A percentile compares a stretch with the other conserved stretches of the same genome.
These are phyloP conservation scores for Kalanchoe fedtschenkoi DNA, from an alignment of 164 flowering plant genomes.

Conservation along the genomic window DNA sequence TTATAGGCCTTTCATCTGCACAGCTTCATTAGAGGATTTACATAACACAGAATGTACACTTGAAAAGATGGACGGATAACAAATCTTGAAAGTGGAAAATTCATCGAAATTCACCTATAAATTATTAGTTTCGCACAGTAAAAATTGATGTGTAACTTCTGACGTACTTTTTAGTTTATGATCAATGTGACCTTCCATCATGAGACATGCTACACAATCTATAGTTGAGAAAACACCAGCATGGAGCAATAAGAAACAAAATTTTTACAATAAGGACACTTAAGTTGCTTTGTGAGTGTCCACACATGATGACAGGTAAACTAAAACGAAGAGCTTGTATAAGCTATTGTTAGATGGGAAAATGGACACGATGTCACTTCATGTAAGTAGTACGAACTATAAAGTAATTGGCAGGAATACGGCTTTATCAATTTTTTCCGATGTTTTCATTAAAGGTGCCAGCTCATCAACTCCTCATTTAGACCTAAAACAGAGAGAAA, in stretches of 20 bases:
- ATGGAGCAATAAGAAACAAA: neutral
- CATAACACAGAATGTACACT: neutral
- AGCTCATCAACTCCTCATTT: no score
- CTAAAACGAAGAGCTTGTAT: neutral
- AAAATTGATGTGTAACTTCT: no score
- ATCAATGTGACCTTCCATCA: neutral
- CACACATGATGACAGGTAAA: neutral
- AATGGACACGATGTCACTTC: no score
- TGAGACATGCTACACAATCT: neutral
- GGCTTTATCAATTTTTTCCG: no score
- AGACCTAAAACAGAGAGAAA: no score
- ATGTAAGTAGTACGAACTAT: no score
- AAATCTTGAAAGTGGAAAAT: neutral
- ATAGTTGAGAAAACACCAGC: neutral
- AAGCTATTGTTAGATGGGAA: no score
- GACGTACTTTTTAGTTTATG: neutral
- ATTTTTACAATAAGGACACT: no score
- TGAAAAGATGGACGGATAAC: neutral
- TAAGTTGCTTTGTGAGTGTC: neutral
- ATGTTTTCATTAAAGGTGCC: no score
- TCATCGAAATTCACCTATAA: neutral
- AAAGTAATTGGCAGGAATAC: no score
- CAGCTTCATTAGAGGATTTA: neutral
- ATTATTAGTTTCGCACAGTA: no score
- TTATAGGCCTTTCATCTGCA: neutral